Base-by-base conservation (phyloP, 202 grass and related monocot genomes). In the Brachypodium distachyon region DNA sequence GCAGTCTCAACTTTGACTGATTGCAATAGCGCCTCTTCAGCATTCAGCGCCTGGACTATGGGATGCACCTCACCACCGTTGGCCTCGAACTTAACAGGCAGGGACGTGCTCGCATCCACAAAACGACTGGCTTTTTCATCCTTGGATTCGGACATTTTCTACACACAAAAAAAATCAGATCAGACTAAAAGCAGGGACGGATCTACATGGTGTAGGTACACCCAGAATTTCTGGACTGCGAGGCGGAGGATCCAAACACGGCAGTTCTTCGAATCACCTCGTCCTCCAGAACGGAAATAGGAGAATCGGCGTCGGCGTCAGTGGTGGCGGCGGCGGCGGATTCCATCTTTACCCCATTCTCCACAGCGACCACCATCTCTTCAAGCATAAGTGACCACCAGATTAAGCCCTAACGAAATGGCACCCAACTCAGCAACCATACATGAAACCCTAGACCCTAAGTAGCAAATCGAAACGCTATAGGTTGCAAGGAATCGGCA, bases 281-380 rank as follows among this genome's bases (percentile, higher is more conserved):
- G 16, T 98, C 91, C 81, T 80, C 87, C 41, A 98, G 81, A 32
- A 98, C 96, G 53, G 91, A 98, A 19, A 72, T 95, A 1, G 96
- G 96, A 50, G 96, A 98, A 88, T 89, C 96, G 7, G 83, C 83
- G 4, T 47, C 47, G n/a, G 62, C 27, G 13, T 47, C 33, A 5
- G 44, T 57, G 61, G 4, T 22, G 41, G 54, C 9, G 33, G 34
- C 46, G 9, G 41, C 18, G 48, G 47, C 41, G 21, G 70, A 61
- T 27, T 67, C 82, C 64, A 61, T 77, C 79, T 77, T 87, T 22
- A 43, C 67, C 22, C 73, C 88, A 23, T 84, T 86, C 14, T 77
- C 53, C 27, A 78, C 50, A 41, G 57, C 56, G 19, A 76, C 77
- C 52, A 88, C 79, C 88, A 89, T 86, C 57, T 60, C 69, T 80